Percentiles rank a stretch among this genome's conserved stretches.
These are phyloP conservation scores for Aphelidium insulamus DNA, from an alignment of 371 early-diverging fungal species.

Conservation along the genomic window DNA sequence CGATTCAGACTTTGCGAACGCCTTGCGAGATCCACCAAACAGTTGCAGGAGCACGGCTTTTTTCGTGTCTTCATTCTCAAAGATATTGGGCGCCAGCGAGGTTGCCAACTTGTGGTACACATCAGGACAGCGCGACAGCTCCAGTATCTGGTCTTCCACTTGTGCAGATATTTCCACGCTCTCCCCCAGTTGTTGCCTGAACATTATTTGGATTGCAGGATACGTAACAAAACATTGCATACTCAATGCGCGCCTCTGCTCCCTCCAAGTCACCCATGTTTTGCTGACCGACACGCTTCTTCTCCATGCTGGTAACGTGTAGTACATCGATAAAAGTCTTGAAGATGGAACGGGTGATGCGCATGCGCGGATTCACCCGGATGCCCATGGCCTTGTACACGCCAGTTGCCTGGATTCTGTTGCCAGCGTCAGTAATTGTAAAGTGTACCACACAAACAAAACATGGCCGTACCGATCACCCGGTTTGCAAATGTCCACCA, in stretches of 20 bases:
- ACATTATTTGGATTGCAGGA: background rate
- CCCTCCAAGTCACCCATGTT: conserved; percentile 19
- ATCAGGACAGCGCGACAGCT: conserved; percentile 31
- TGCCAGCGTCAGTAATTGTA: background rate
- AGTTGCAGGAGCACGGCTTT: conserved; percentile 92
- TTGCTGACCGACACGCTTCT: conserved; percentile 32
- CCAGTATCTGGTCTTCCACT: conserved; percentile 35
- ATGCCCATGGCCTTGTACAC: conserved; percentile 93
- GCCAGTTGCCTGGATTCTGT: conserved; percentile 82
- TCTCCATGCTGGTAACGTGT: conserved; percentile 59
- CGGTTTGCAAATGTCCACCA: conserved; percentile 88
- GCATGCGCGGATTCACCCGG: conserved; percentile 73
- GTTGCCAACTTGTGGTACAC: conserved; percentile 56
- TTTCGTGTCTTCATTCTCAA: conserved; percentile 92
- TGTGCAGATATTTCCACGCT: conserved; percentile 5
- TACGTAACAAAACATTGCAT: background rate
- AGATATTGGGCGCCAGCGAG: conserved; percentile 92
- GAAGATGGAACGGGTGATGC: conserved; percentile 83
- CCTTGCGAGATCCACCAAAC: conserved; percentile 90
- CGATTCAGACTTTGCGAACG: conserved; percentile 37
- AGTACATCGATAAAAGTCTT: conserved; percentile 94
- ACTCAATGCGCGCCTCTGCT: conserved; percentile 15
- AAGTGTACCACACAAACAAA: background rate
- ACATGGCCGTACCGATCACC: conserved; percentile 54
- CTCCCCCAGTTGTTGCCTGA: conserved; percentile 7